Evolutionary conservation across 2,329 filamentous ascomycete genomes (phyloP).

Genomic region (Arachnomyces sp.): DNA sequence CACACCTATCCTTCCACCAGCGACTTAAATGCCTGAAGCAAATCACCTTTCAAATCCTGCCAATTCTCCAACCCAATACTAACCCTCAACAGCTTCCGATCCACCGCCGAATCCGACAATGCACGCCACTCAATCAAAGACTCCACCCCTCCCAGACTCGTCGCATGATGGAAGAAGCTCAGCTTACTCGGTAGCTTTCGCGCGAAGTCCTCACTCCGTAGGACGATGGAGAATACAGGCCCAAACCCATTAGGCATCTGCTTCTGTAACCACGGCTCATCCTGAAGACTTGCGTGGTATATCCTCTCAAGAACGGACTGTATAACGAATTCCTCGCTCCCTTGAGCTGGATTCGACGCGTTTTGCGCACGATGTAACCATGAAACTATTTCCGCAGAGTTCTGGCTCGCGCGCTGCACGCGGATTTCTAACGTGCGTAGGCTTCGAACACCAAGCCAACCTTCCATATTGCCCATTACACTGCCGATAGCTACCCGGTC

Average conservation of each 20-base stretch:
- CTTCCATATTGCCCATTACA: constrained; percentile 81
- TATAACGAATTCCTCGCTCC: constrained; percentile 38
- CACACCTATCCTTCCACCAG: constrained; percentile 26
- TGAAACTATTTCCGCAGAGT: constrained; percentile 57
- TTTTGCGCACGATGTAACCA: constrained; percentile 56
- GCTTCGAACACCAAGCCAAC: constrained; percentile 81
- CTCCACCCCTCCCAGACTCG: constrained; percentile 85
- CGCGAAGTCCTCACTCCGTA: constrained; percentile 54
- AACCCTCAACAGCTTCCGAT: constrained; percentile 63
- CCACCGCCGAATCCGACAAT: constrained; percentile 69
- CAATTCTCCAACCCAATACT: constrained; percentile 79
- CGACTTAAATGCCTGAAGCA: constrained; percentile 56
- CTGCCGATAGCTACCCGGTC: constrained; percentile 69
- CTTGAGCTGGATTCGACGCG: constrained; percentile 27
- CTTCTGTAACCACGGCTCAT: constrained; percentile 61
- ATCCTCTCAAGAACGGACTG: constrained; percentile 52
- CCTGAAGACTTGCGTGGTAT: constrained; percentile 71
- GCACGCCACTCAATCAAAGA: constrained; percentile 91
- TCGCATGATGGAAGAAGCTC: constrained; percentile 82
- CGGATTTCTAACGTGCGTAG: constrained; percentile 76
- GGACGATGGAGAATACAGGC: constrained; percentile 70
- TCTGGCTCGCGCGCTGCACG: constrained; percentile 65
- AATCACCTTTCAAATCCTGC: constrained; percentile 71
- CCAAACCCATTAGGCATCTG: constrained; percentile 91
- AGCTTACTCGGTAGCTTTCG: constrained; percentile 66